phyloP scores from a whole-genome alignment of 2,329 filamentous ascomycete genomes.

The Microcyclospora tardicrescens region DNA sequence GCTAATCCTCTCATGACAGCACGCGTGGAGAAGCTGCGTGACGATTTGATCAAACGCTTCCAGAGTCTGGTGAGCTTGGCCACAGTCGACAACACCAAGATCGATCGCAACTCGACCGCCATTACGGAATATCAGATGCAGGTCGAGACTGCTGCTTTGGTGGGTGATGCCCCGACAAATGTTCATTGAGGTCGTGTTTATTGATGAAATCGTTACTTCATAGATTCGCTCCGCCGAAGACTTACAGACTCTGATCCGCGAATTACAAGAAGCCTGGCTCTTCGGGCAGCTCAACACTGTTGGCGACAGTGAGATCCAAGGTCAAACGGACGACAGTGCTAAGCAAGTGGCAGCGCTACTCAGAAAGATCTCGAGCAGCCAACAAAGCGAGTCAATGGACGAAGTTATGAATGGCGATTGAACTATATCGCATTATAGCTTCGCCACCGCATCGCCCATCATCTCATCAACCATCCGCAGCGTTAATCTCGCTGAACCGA shows the following conservation, averaged over 20 bases:
- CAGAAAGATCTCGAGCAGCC: constrained; percentile 13
- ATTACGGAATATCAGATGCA: constrained; percentile 46
- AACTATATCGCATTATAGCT: no score
- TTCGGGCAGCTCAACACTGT: constrained; percentile 52
- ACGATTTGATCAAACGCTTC: constrained; percentile 37
- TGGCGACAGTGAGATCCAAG: constrained; percentile 28
- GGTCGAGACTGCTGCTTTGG: constrained; percentile 46
- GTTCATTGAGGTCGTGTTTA: neutral
- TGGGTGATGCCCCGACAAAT: constrained; percentile 19
- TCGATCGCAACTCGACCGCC: constrained; percentile 43
- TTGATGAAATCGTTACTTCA: neutral
- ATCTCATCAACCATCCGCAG: constrained; percentile 17
- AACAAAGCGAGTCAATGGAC: no score
- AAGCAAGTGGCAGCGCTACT: constrained; percentile 34
- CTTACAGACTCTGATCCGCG: constrained; percentile 45
- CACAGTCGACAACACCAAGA: constrained; percentile 39
- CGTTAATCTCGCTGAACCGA: constrained; percentile 17
- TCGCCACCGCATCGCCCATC: constrained; percentile 8
- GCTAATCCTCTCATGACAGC: constrained; percentile 12
- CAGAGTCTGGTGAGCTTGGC: constrained; percentile 43
- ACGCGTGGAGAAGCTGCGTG: constrained; percentile 28
- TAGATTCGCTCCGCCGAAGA: constrained; percentile 51
- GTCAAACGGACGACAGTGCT: constrained; percentile 34
- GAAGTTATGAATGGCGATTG: no score
- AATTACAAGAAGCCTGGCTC: constrained; percentile 54